Evolutionary conservation across 1,139 yeast species (phyloP).

Genomic region (Sugiyamaella japonica): DNA sequence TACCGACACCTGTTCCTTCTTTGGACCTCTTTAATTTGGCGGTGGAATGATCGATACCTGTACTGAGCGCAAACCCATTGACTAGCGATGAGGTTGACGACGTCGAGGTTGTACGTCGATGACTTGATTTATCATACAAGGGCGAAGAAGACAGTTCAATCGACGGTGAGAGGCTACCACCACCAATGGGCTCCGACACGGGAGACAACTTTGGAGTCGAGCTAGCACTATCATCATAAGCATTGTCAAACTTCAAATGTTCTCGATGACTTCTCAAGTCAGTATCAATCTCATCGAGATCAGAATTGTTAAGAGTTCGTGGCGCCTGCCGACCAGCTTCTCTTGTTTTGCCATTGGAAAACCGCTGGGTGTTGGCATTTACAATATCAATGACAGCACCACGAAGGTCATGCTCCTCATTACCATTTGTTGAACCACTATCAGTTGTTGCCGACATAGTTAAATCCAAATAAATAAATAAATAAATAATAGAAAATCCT

Average conservation of each 20-base stretch:
- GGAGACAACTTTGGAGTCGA: slow-evolving; percentile 21
- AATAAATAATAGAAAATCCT: no score
- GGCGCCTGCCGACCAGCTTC: neutral
- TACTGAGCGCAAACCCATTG: slow-evolving; percentile 3
- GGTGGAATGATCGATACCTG: neutral
- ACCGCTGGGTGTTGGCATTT: neutral
- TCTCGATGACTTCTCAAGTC: slow-evolving; percentile 19
- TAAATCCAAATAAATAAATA: no score
- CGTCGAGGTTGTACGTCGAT: slow-evolving; percentile 9
- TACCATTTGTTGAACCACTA: neutral
- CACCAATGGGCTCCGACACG: neutral
- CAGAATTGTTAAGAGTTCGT: neutral
- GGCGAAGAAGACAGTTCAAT: neutral
- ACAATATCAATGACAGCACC: neutral
- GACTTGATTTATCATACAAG: neutral
- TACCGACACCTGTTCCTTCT: neutral
- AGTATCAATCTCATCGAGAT: slow-evolving; percentile 7
- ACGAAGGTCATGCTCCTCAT: no score
- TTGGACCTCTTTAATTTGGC: neutral
- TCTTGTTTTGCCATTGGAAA: neutral
- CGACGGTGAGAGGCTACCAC: neutral
- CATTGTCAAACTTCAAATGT: slow-evolving; percentile 26
- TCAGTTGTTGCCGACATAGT: neutral
- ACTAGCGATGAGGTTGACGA: slow-evolving; percentile 11
- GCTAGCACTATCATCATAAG: slow-evolving; percentile 27